These are phyloP conservation scores for Dactylonectria macrodidyma DNA, from an alignment of 2,329 filamentous ascomycete species.

Conservation along the genomic window DNA sequence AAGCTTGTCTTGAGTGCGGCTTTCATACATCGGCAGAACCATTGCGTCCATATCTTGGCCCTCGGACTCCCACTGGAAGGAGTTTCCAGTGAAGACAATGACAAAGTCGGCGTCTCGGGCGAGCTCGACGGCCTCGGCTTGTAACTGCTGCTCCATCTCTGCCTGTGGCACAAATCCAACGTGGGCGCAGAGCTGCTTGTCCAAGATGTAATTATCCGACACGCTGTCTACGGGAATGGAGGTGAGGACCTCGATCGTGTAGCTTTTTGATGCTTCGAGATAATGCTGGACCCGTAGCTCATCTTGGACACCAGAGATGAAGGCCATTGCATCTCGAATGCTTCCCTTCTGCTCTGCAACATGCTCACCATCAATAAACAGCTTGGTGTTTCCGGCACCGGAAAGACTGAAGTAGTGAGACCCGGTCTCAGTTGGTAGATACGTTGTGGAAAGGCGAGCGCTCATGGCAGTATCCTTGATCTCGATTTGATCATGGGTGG, in stretches of 20 bases:
- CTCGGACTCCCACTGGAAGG: slow-evolving; percentile 62
- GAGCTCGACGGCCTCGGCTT: slow-evolving; percentile 64
- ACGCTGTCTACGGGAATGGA: neutral
- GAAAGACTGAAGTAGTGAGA: slow-evolving; percentile 23
- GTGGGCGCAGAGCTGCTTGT: slow-evolving; percentile 23
- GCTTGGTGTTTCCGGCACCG: slow-evolving; percentile 15
- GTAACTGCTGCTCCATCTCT: slow-evolving; percentile 48
- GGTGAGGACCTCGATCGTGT: slow-evolving; percentile 6
- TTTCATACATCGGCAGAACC: slow-evolving; percentile 67
- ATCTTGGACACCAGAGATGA: slow-evolving; percentile 8
- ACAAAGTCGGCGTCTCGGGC: slow-evolving; percentile 72
- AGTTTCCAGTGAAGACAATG: slow-evolving; percentile 66
- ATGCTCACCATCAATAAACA: slow-evolving; percentile 10
- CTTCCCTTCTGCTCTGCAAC: slow-evolving; percentile 1
- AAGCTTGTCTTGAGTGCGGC: slow-evolving; percentile 69
- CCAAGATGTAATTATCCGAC: slow-evolving; percentile 8
- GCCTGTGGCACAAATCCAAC: slow-evolving; percentile 44
- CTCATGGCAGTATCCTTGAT: too few relatives aligned
- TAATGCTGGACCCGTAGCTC: slow-evolving; percentile 7
- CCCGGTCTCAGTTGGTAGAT: slow-evolving; percentile 8
- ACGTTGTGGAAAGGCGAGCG: neutral
- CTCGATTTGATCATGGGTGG: neutral
- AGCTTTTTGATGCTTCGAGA: slow-evolving; percentile 3
- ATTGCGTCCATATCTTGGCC: slow-evolving; percentile 78
- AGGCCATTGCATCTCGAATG: slow-evolving; percentile 17